Evolutionary conservation across 75 land plant genomes (phyloP), one percentile per base, ranked within the genome.

Genomic region (Pseudotsuga menziesii): DNA sequence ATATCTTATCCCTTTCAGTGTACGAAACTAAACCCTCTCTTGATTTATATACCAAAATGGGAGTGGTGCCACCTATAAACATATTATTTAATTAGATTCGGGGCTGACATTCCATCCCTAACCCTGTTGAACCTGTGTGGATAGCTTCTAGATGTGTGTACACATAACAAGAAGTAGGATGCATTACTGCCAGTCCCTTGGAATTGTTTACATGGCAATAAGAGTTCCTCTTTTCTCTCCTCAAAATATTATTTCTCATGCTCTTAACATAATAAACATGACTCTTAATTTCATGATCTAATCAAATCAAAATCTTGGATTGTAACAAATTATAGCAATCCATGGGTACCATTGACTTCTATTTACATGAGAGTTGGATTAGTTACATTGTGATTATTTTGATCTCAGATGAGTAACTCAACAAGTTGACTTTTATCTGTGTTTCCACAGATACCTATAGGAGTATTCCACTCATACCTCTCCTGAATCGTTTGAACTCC

Each of bases 401-500:
- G 22, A 36, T n/a, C 39, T 35, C 17, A 35, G 32, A 44, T 5
- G 48, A 6, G 5, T 44, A 44, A 5, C 48, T 4, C 36, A 67
- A 7, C 16, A 44, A 67, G 52, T 39, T 39, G 72, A 14, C 20
- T 27, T n/a, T 27, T 35, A 48, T 32, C 56, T 69, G 13, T 27
- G 19, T 26, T 67, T 72, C 19, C 58, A 55, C 56, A 87, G 89
- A 84, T 78, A 72, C 58, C 60, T 75, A 66, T 60, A 83, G 59
- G 66, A 80, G 84, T 25, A 75, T 81, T 26, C 2, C 80, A 20
- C 73, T 82, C 17, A 73, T 36, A 1, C 89, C 91, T 48, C 59
- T 82, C 56, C 44, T 87, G 83, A 75, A 48, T 17, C 76, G 77
- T 27, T 79, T 85, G 16, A 76, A 67, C 73, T 80, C 87, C 13